phyloP scores from a whole-genome alignment of 352 stramenopile genomes.

The Pythium grandisporangium region DNA sequence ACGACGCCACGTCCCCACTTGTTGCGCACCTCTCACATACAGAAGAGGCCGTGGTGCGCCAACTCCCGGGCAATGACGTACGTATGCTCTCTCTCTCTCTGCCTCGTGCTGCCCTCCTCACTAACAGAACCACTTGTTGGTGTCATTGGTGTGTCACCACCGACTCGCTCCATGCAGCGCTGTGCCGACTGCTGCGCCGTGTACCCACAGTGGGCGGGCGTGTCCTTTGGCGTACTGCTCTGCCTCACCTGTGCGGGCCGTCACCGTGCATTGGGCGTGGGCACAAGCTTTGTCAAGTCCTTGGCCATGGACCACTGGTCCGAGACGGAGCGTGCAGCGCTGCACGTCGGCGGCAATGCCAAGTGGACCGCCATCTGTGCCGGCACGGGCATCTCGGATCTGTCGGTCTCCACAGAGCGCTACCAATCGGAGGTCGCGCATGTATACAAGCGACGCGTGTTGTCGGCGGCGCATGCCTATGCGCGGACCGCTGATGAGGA shows the following conservation, averaged over 20 bases:
- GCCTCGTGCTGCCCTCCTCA: too few species aligned
- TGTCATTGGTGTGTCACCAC: neutral
- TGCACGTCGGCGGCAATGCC: constrained; percentile 73
- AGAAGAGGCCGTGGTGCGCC: constrained; percentile 41
- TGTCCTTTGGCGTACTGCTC: constrained; percentile 78
- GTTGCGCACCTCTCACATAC: constrained; percentile 30
- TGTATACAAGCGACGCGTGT: constrained; percentile 41
- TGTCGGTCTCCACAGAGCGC: constrained; percentile 41
- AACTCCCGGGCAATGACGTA: constrained; percentile 73
- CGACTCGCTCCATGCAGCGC: too few species aligned
- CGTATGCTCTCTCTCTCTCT: constrained; percentile 8
- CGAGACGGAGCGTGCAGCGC: constrained; percentile 24
- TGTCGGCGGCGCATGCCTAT: neutral
- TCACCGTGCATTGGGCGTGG: constrained; percentile 73
- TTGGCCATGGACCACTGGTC: constrained; percentile 75
- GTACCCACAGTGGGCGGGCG: constrained; percentile 74
- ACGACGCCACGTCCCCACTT: neutral
- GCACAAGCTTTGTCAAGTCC: constrained; percentile 80
- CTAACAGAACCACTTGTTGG: neutral
- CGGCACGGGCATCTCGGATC: constrained; percentile 28
- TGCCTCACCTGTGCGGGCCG: constrained; percentile 67
- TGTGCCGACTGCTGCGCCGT: constrained; percentile 76
- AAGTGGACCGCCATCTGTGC: constrained; percentile 74
- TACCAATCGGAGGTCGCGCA: constrained; percentile 57
- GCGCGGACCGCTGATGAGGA: constrained; percentile 4